Evolutionary conservation across 106 monocot species (phyloP).

Genomic region (Dendrobium catenatum): DNA sequence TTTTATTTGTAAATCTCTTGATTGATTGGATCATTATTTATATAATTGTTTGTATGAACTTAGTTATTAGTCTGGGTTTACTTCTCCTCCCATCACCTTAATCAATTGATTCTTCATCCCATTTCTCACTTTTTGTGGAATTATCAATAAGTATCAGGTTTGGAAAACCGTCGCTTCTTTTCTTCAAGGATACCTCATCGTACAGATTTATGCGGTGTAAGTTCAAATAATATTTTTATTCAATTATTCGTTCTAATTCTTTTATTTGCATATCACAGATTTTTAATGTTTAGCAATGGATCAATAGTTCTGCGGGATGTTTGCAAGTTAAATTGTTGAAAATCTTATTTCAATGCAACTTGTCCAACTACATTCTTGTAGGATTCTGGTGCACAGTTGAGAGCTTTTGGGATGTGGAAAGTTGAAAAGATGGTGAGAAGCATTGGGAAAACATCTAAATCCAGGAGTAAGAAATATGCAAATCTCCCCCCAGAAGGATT

Average conservation of each 20-base stretch:
- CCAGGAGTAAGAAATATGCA: conserved; percentile 10
- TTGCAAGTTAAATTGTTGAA: background rate
- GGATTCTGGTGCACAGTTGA: conserved; percentile 17
- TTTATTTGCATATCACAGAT: background rate
- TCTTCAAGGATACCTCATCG: background rate
- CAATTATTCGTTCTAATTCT: background rate
- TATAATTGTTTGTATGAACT: background rate
- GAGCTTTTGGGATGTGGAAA: conserved; percentile 38
- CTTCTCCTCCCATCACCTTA: too few species aligned
- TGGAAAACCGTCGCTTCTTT: background rate
- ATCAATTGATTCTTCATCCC: too few species aligned
- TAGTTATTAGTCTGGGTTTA: too few species aligned
- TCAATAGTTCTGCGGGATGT: background rate
- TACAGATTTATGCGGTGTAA: background rate
- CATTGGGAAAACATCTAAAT: conserved; percentile 11
- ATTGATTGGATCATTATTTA: too few species aligned
- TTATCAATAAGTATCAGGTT: background rate
- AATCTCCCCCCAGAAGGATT: conserved; percentile 1
- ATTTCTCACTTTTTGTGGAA: background rate
- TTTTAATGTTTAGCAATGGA: background rate
- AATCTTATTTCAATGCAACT: background rate
- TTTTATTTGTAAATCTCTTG: too few species aligned
- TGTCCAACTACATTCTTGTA: conserved; percentile 15
- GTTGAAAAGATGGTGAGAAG: conserved; percentile 31
- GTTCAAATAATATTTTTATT: background rate